Conservation (phyloP, 73 alveolate genomes). For the Paramecium primaurelia region DNA sequence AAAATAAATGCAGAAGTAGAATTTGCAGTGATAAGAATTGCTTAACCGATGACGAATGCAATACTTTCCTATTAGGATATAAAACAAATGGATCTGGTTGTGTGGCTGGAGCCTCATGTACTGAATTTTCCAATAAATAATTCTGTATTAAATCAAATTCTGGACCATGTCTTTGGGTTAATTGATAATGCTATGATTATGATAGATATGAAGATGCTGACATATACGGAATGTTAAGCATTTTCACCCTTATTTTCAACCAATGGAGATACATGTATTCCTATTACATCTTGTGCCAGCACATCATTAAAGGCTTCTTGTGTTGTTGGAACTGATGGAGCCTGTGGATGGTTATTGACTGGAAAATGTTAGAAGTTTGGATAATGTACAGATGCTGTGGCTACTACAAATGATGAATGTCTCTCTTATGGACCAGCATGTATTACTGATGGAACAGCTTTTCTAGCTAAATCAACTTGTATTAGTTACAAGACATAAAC, state of each 20-base stretch:
- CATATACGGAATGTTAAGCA: not conserved
- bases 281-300: not conserved
- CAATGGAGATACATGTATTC: not conserved
- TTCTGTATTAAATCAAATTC: not conserved
- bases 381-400: not conserved
- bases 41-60: not conserved
- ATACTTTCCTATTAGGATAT: not conserved
- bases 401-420: not conserved
- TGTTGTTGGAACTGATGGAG: constrained; percentile 6
- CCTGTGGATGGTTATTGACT: not conserved
- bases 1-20: not conserved
- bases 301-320: not conserved
- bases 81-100: not conserved
- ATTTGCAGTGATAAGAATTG: not conserved
- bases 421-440: not conserved
- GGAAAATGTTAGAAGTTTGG: not conserved
- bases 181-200: not conserved
- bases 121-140: not conserved
- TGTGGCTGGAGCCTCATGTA: not conserved
- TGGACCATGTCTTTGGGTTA: constrained; percentile 13
- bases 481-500: not conserved
- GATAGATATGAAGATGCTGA: not conserved
- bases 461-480: not conserved
- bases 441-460: not conserved
- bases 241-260: constrained; percentile 17